Evolutionary conservation across 2,329 filamentous ascomycete genomes (phyloP).

Genomic region (Cephalotrichum gorgonifer): DNA sequence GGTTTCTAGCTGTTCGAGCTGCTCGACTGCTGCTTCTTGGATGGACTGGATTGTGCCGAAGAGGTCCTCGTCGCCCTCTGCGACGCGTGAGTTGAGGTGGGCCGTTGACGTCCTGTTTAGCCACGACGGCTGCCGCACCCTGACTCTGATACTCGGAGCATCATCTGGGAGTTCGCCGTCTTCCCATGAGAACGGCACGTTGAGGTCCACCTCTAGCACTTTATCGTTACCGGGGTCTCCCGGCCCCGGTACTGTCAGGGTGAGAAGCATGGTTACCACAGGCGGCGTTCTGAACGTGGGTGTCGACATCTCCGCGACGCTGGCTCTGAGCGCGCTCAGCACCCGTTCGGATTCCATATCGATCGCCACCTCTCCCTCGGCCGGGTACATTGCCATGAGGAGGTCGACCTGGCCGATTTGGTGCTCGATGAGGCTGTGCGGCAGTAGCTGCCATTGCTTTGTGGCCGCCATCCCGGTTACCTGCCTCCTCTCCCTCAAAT

Average conservation of each 20-base stretch:
- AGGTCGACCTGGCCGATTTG: slow-evolving; percentile 40
- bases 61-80: background rate
- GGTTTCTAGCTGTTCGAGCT: slow-evolving; percentile 15
- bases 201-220: background rate
- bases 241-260: background rate
- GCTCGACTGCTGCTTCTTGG: slow-evolving; percentile 14
- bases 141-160: background rate
- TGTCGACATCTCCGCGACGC: slow-evolving; percentile 16
- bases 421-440: slow-evolving; percentile 32
- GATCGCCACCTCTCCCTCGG: slow-evolving; percentile 21
- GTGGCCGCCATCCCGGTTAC: too few species aligned
- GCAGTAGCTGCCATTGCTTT: slow-evolving; percentile 12
- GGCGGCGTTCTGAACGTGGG: slow-evolving; percentile 25
- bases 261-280: background rate
- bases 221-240: background rate
- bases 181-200: background rate
- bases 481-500: too few species aligned
- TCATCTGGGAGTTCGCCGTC: background rate
- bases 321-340: slow-evolving; percentile 12
- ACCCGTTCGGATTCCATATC: slow-evolving; percentile 11
- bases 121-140: background rate
- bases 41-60: background rate
- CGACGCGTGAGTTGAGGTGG: background rate
- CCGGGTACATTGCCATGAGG: slow-evolving; percentile 40
- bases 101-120: background rate